Percentiles rank a stretch among this genome's conserved stretches.
phyloP scores from a whole-genome alignment of 2,329 filamentous ascomycete genomes.

The Alternaria sp. region DNA sequence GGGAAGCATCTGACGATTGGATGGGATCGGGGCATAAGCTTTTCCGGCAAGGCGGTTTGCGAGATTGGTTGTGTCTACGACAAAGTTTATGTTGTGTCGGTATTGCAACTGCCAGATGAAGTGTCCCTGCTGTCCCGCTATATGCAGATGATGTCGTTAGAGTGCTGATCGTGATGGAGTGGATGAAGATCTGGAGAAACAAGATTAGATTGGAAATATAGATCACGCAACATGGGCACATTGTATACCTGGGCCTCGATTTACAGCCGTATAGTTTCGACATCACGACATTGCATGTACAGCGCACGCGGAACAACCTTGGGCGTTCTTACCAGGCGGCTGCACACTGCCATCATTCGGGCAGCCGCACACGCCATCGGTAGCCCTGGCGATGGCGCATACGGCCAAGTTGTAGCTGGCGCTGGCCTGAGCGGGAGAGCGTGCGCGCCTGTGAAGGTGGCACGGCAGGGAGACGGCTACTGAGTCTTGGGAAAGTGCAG shows the following conservation, averaged over 20 bases:
- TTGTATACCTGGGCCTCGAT: not conserved
- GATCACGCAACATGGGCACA: not conserved
- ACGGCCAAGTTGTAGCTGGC: conserved; percentile 11
- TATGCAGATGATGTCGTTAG: not conserved
- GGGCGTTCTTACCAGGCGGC: not conserved
- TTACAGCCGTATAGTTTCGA: not conserved
- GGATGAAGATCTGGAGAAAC: not conserved
- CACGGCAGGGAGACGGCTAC: conserved; percentile 32
- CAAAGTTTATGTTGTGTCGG: conserved; percentile 5
- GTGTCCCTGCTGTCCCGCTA: not conserved
- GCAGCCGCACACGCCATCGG: conserved; percentile 15
- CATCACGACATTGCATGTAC: not conserved
- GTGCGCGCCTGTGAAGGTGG: conserved; percentile 13
- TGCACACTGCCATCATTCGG: not conserved
- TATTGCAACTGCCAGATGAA: conserved; percentile 2
- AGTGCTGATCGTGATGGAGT: not conserved
- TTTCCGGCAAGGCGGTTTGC: conserved; percentile 8
- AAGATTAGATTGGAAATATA: not conserved
- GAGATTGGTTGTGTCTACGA: not conserved
- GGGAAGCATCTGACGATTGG: not conserved
- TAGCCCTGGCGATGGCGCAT: conserved; percentile 5
- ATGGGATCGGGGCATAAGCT: conserved; percentile 11
- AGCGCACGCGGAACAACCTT: not conserved
- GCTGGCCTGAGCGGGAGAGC: conserved; percentile 13
- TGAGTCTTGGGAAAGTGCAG: conserved; percentile 10